Conservation (phyloP, 2,329 filamentous ascomycete species). For the Penicillium sclerotigenum region DNA sequence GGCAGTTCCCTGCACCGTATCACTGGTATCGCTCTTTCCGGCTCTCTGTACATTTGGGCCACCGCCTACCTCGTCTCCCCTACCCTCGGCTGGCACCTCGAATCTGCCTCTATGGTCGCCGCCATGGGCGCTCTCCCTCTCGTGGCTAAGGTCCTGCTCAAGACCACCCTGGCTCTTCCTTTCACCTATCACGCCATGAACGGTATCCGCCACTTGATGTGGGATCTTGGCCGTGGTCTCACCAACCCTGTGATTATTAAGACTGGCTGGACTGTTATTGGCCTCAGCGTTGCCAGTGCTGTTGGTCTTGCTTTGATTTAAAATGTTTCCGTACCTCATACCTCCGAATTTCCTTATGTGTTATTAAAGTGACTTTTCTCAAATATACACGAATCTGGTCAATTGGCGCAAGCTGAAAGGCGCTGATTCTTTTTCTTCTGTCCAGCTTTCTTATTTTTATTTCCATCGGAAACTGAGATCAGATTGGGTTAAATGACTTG, state of each 20-base stretch:
- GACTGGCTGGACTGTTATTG: constrained; percentile 64
- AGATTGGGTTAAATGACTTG: neutral
- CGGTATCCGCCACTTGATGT: constrained; percentile 68
- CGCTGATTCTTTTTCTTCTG: constrained; percentile 15
- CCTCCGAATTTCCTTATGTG: constrained; percentile 30
- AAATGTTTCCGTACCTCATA: constrained; percentile 30
- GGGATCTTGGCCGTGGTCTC: constrained; percentile 64
- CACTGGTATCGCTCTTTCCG: constrained; percentile 71
- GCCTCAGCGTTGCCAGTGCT: constrained; percentile 52
- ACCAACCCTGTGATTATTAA: constrained; percentile 62
- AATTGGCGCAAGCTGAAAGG: constrained; percentile 22
- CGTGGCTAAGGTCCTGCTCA: constrained; percentile 57
- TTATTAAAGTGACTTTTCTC: constrained; percentile 31
- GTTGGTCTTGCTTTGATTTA: constrained; percentile 47
- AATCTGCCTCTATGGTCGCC: constrained; percentile 61
- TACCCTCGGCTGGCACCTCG: constrained; percentile 67
- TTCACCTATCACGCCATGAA: constrained; percentile 69
- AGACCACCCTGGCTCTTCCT: constrained; percentile 58
- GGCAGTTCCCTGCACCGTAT: constrained; percentile 74
- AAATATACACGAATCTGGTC: constrained; percentile 22
- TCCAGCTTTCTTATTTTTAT: neutral
- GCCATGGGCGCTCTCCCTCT: constrained; percentile 62
- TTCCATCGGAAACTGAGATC: neutral
- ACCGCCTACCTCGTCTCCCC: constrained; percentile 78
- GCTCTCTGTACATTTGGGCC: constrained; percentile 74